Conservation (phyloP, 2,329 filamentous ascomycete species). For the Neofusicoccum kwambonambiense region DNA sequence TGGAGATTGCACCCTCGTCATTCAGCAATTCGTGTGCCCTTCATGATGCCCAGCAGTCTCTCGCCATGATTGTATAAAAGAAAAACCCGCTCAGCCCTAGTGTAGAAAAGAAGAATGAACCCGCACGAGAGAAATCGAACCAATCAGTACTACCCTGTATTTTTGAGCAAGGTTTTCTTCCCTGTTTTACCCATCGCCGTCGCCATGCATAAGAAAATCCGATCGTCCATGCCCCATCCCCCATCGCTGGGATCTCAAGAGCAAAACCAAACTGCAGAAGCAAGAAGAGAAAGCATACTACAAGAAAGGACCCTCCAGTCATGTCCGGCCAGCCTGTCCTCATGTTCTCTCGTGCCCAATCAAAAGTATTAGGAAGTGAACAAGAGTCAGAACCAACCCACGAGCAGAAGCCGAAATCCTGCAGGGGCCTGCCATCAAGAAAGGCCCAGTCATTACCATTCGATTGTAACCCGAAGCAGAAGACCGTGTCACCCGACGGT, state of each 20-base stretch:
- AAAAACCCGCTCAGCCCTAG: neutral
- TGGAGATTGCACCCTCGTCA: neutral
- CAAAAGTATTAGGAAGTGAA: neutral
- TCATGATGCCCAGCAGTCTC: neutral
- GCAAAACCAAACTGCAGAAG: neutral
- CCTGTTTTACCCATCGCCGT: conserved; percentile 7
- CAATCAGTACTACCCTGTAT: neutral
- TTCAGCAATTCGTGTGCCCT: neutral
- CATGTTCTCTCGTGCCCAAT: neutral
- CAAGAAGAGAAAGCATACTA: neutral
- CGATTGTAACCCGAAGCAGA: neutral
- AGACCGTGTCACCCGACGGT: neutral
- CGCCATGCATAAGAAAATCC: conserved; percentile 8
- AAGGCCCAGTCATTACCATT: neutral
- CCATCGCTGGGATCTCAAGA: neutral
- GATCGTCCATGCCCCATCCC: neutral
- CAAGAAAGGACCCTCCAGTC: neutral
- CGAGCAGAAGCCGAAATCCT: neutral
- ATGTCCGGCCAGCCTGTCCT: neutral
- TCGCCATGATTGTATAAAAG: neutral
- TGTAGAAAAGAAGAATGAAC: neutral
- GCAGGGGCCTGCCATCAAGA: neutral
- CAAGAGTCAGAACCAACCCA: neutral
- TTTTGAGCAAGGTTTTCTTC: neutral
- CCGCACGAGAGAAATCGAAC: neutral